Evolutionary conservation across 140 eudicot species (phyloP).

Genomic region (Anethum foeniculum): DNA sequence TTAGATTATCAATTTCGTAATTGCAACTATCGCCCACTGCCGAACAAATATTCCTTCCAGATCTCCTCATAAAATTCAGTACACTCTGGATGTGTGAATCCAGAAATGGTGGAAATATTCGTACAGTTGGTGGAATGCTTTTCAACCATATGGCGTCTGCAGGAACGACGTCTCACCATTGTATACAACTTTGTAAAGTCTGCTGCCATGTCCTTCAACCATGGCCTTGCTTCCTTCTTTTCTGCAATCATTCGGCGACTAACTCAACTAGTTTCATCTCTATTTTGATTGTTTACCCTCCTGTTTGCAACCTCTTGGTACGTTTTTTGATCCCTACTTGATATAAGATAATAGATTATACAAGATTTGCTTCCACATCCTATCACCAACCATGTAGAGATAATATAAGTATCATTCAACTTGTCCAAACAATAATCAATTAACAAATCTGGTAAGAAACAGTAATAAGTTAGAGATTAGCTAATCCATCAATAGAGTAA

Average conservation of each 20-base stretch:
- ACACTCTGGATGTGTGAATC: neutral
- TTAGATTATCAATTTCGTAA: neutral
- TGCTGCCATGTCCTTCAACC: constrained; percentile 1
- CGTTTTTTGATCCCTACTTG: neutral
- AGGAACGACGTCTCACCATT: neutral
- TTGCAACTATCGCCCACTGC: neutral
- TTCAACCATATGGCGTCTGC: constrained; percentile 6
- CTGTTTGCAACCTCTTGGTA: neutral
- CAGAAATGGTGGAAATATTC: neutral
- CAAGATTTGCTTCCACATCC: neutral
- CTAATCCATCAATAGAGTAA: constrained; percentile 19
- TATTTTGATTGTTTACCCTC: neutral
- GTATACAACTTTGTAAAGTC: neutral
- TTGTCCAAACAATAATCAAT: neutral
- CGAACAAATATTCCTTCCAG: neutral
- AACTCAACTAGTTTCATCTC: neutral
- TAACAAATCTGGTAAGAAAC: too few species aligned
- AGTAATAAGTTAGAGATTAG: neutral
- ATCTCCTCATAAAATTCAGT: neutral
- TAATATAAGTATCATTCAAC: too few species aligned
- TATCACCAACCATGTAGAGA: neutral
- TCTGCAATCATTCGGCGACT: neutral
- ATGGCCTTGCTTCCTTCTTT: neutral
- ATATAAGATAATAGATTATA: neutral
- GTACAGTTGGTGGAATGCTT: neutral